Percentiles rank a stretch among this genome's conserved stretches.
Evolutionary conservation across 1,139 yeast genomes (phyloP).

Genomic region (Magnusiomyces magnusii): DNA sequence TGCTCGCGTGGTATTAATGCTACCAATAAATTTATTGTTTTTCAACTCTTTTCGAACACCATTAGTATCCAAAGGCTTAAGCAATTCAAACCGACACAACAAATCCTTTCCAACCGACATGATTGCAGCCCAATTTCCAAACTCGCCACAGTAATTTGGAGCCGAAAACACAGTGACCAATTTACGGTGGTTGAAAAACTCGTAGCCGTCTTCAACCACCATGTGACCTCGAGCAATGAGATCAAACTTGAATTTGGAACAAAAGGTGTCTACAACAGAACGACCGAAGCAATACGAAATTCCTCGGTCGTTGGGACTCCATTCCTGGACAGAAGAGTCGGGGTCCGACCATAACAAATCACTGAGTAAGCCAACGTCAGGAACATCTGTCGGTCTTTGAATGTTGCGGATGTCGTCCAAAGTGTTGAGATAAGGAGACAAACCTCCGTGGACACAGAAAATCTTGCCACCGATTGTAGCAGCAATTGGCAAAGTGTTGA

Average conservation of each 20-base stretch:
- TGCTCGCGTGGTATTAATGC: conserved; percentile 11
- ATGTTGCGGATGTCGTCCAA: conserved; percentile 62
- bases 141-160: conserved; percentile 89
- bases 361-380: conserved; percentile 72
- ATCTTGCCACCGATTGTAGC: conserved; percentile 80
- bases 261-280: conserved; percentile 64
- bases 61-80: conserved; percentile 46
- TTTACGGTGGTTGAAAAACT: conserved; percentile 68
- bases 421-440: conserved; percentile 64
- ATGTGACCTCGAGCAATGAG: conserved; percentile 80
- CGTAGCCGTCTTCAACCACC: conserved; percentile 94
- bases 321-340: conserved; percentile 53
- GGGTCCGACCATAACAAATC: conserved; percentile 90
- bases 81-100: conserved; percentile 74
- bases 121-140: conserved; percentile 85
- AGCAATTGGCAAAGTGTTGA: conserved; percentile 79
- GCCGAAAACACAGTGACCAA: conserved; percentile 81
- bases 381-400: conserved; percentile 79
- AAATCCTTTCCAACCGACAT: conserved; percentile 73
- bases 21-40: conserved; percentile 10
- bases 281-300: conserved; percentile 77
- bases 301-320: conserved; percentile 84
- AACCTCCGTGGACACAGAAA: conserved; percentile 85
- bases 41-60: conserved; percentile 14
- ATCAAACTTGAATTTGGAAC: conserved; percentile 65